phyloP scores from a whole-genome alignment of 345 rosid genomes.

The Boechera stricta region DNA sequence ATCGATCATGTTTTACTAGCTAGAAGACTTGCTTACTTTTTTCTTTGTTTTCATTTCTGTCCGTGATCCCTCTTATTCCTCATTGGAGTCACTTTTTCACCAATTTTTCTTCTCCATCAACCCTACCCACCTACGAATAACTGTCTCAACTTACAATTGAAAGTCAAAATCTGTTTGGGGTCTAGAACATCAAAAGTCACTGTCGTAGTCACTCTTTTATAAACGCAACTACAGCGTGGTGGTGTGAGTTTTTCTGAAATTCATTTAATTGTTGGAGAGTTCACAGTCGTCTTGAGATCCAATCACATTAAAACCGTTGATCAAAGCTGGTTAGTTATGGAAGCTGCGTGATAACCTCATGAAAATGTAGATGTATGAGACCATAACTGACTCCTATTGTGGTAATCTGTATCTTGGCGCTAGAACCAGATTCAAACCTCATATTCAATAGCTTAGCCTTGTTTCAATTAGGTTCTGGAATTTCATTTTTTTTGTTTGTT shows the following conservation, averaged over 20 bases:
- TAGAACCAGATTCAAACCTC: neutral
- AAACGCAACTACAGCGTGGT: neutral
- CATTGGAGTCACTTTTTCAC: no score
- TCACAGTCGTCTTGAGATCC: no score
- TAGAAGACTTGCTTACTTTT: neutral
- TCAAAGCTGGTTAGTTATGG: no score
- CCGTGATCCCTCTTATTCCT: neutral
- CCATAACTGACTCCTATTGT: no score
- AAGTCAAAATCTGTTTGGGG: no score
- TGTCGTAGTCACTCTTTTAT: neutral
- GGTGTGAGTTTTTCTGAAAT: neutral
- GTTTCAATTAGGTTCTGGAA: slow-evolving; percentile 16
- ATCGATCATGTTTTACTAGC: neutral
- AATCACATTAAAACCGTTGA: no score
- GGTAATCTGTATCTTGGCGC: neutral
- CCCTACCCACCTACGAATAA: no score
- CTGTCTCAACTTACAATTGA: no score
- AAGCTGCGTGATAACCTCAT: no score
- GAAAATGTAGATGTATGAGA: neutral
- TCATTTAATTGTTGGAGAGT: neutral
- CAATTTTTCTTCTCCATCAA: no score
- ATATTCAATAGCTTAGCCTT: neutral
- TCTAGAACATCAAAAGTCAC: no score
- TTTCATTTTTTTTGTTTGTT: neutral
- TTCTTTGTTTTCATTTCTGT: neutral